Evolutionary conservation across 2,329 filamentous ascomycete genomes (phyloP).

Genomic region (Sclerotinia subarctica): DNA sequence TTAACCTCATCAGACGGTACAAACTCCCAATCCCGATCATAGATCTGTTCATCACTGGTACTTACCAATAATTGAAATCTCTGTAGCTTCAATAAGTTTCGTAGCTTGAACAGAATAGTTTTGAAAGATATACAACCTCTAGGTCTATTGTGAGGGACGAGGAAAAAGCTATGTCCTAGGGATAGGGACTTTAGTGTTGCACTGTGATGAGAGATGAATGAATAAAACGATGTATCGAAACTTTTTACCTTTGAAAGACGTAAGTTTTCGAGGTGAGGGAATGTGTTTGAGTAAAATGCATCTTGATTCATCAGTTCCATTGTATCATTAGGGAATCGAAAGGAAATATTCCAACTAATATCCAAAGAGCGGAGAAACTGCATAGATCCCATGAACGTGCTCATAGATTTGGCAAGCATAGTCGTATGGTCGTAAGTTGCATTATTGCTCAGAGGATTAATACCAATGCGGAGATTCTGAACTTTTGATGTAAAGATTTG

Average conservation of each 20-base stretch:
- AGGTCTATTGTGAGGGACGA: not conserved
- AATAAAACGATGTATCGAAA: not conserved
- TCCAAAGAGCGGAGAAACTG: constrained; percentile 4
- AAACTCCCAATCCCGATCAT: not conserved
- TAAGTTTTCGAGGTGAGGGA: not conserved
- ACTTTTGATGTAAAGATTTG: constrained; percentile 1
- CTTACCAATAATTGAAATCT: constrained; percentile 19
- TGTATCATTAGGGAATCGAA: not conserved
- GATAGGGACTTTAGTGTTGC: constrained; percentile 9
- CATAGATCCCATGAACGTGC: constrained; percentile 11
- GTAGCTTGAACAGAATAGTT: not conserved
- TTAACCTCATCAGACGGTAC: not conserved
- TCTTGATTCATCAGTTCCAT: not conserved
- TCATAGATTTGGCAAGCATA: constrained; percentile 3
- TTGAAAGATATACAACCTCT: constrained; percentile 11
- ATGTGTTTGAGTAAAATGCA: constrained; percentile 7
- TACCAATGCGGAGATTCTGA: constrained; percentile 5
- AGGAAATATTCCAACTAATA: constrained; percentile 10
- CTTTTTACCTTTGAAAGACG: constrained; percentile 15
- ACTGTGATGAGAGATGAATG: constrained; percentile 8
- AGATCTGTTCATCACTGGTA: constrained; percentile 7
- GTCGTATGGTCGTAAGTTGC: not conserved
- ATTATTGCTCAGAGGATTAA: not conserved
- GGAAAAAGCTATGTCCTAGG: constrained; percentile 8
- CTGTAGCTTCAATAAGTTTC: not conserved